Base-by-base conservation (phyloP, 129 eudicot species). In the Flaveria linearis region DNA sequence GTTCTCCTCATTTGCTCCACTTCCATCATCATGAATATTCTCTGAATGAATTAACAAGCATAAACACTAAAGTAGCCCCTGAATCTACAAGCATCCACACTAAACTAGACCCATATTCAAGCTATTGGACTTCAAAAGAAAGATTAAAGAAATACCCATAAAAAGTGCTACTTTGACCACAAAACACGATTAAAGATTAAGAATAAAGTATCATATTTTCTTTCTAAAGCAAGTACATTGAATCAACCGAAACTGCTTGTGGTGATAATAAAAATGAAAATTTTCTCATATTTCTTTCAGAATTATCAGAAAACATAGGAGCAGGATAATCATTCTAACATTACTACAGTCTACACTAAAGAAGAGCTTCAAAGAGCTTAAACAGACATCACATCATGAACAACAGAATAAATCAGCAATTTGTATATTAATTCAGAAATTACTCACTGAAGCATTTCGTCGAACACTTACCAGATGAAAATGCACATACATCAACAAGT, bases 51-150 rank as follows among this genome's bases (percentile, higher is more conserved):
- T 79, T 62, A 63, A 79, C 68, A 63, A 71, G 73, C 73, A 72
- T 80, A 60, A 7, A 71, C 72, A 49, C 53, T 17, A 64, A 63
- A 64, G 80, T 49, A 10, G 46, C 50, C 50, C 65, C 80, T 78
- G 82, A 63, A 70, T 78, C 76, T 57, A 43, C 70, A 56, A 57
- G 69, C 81, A 77, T 67, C 55, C 16, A 66, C 74, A 33, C 36
- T 14, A 66, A 74, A 74, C 71, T 80, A 43, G 74, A 73, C 57
- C 68, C 55, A 80, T 79, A 76, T 70, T 69, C 77, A 81, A 70
- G 77, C 8, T 56, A 81, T 75, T 66, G 79, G 65, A 17, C 70
- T 73, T 66, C 83, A 73, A 73, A 65, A 73, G 74, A 36, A 36
- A 36, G 41, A 36, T 36, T 11, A 72, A 80, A 80, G 63, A 73